Evolutionary conservation across 495 filamentous ascomycete genomes (phyloP).

Genomic region (Paragyromitra xinjiangensis): DNA sequence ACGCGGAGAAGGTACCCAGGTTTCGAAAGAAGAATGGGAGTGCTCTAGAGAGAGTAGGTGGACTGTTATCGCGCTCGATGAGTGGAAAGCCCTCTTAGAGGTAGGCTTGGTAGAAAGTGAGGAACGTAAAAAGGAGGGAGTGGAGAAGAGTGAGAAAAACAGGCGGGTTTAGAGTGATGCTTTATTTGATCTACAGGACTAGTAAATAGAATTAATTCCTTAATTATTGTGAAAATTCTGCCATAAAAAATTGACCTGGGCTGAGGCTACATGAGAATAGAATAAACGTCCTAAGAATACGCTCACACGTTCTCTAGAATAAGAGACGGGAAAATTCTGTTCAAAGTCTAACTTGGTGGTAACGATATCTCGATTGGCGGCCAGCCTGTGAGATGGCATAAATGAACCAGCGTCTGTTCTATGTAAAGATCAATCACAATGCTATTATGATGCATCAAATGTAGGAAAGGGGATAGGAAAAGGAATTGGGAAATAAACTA

Average conservation of each 20-base stretch:
- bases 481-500: too few species aligned
- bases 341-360: too few species aligned
- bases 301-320: too few species aligned
- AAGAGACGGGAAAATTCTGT: too few species aligned
- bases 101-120: constrained; percentile 8
- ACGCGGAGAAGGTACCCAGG: neutral
- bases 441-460: too few species aligned
- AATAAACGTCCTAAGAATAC: too few species aligned
- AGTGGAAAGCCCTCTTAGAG: constrained; percentile 38
- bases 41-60: constrained; percentile 36
- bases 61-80: constrained; percentile 36
- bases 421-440: too few species aligned
- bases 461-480: too few species aligned
- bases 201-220: neutral
- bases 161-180: neutral
- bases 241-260: neutral
- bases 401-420: too few species aligned
- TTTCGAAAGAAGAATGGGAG: constrained; percentile 14
- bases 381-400: too few species aligned
- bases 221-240: neutral
- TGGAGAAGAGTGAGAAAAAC: neutral
- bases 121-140: constrained; percentile 10
- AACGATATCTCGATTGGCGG: too few species aligned
- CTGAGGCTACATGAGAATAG: too few species aligned
- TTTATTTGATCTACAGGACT: neutral